A percentile compares a stretch with the other conserved stretches of the same genome.
Conservation (phyloP, 2,329 filamentous ascomycete genomes). For the Fusarium pseudograminearum region DNA sequence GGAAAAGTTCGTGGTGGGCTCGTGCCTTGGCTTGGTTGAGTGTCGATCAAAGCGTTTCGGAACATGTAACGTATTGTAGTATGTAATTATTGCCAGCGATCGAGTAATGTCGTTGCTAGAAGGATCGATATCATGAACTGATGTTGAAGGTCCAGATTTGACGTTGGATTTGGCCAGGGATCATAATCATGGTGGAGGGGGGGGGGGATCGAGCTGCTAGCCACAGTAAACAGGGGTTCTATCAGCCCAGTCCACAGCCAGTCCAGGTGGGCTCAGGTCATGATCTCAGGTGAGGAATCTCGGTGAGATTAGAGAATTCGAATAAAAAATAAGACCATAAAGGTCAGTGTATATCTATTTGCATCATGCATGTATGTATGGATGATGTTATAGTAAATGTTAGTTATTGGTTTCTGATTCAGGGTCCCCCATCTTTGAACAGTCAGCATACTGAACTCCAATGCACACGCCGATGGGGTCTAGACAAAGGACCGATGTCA, state of each 20-base stretch:
- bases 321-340: slow-evolving; percentile 40
- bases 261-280: slow-evolving; percentile 37
- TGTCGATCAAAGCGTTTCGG: slow-evolving; percentile 20
- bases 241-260: slow-evolving; percentile 26
- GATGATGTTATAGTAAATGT: neutral
- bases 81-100: neutral
- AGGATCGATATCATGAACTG: slow-evolving; percentile 36
- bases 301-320: slow-evolving; percentile 40
- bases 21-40: slow-evolving; percentile 7
- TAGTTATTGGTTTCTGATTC: slow-evolving; percentile 10
- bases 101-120: slow-evolving; percentile 5
- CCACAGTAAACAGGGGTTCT: slow-evolving; percentile 29
- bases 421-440: slow-evolving; percentile 11
- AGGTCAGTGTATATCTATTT: slow-evolving; percentile 9
- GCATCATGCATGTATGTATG: neutral
- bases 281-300: slow-evolving; percentile 46
- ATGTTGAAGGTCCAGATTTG: slow-evolving; percentile 26
- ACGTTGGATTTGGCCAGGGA: slow-evolving; percentile 34
- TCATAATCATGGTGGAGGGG: slow-evolving; percentile 35
- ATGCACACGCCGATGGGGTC: slow-evolving; percentile 29
- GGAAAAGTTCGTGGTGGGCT: slow-evolving; percentile 16
- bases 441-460: neutral
- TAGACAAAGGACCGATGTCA: slow-evolving; percentile 21
- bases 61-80: neutral
- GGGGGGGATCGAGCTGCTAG: slow-evolving; percentile 20